Base-by-base conservation (phyloP, 345 rosid genomes). In the Dimocarpus longan region DNA sequence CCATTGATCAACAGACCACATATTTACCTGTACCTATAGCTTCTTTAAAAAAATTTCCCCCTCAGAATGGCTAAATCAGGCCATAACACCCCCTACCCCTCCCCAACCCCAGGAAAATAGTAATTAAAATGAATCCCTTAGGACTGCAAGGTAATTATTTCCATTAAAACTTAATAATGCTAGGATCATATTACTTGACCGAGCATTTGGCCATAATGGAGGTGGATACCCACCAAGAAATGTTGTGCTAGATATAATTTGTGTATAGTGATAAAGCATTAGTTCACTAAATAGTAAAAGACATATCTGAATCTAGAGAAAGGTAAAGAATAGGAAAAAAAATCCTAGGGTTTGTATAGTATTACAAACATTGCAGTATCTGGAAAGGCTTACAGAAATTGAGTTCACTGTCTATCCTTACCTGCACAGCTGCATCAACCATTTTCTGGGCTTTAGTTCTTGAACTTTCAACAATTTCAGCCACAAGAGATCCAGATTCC, bases 371-470 rank as follows among this genome's bases (percentile, higher is more conserved):
- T 26, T 13, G 10, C 28, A 74, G 54, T 50, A 59, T 73, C 22
- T 12, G 48, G 52, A 57, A 40, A 66, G 42, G 10, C 16, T 48
- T 71, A 65, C 21, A 73, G 19, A 44, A 43, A 60, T 28, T 50
- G 5, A 69, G 73, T 21, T 59, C 12, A 15, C 40, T 66, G 63
- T 15, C 70, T 52, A 28, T 76, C 80, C 64, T 62, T 42, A 93
- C 97, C 95, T 87, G 91, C 78, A 90, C 71, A 43, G 95, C 93
- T 67, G 88, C 90, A 84, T 79, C 79, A 52, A 93, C 97, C 93
- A 93, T 88, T 73, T 83, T 87, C 86, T 81, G 86, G 66, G 97
- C 97, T 80, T 82, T 87, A 66, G 74, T 77, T 84, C 87, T 91
- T 56, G 97, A 93, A 78, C 85, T 83, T 83, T 88, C 95, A 48